Percentiles rank a stretch among this genome's conserved stretches.
phyloP scores from a whole-genome alignment of 768 basidiomycete genomes.

The Cystobasidiopsis lactophilus region DNA sequence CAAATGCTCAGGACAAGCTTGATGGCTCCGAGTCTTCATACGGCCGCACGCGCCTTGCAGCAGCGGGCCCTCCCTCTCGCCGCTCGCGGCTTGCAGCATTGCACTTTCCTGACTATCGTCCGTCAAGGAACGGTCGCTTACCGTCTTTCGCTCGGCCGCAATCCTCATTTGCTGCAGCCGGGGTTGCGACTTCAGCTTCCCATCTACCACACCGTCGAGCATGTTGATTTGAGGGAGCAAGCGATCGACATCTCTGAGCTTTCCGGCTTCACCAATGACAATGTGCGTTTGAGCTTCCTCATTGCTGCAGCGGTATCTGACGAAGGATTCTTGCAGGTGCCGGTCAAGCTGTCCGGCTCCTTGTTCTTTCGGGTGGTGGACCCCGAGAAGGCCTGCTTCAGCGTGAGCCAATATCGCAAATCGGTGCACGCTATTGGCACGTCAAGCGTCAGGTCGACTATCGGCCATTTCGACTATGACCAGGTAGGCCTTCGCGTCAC shows the following conservation, averaged over 20 bases:
- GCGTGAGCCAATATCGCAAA: background rate
- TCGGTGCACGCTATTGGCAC: background rate
- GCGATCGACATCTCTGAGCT: background rate
- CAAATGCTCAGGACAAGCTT: too few species aligned
- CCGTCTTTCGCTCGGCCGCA: background rate
- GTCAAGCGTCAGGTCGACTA: background rate
- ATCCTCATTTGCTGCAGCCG: background rate
- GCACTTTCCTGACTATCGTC: background rate
- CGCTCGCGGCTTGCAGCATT: too few species aligned
- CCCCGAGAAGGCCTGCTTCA: background rate
- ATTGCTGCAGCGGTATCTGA: background rate
- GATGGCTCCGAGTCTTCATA: too few species aligned
- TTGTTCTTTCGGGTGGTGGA: background rate
- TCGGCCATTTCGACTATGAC: background rate
- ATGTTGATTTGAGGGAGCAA: background rate
- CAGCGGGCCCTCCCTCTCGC: too few species aligned
- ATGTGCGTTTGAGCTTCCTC: background rate
- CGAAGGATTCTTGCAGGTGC: background rate
- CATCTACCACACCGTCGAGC: background rate
- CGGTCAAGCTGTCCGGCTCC: background rate
- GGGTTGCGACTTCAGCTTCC: background rate
- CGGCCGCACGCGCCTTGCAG: too few species aligned
- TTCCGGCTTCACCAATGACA: background rate
- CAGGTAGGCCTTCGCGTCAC: background rate
- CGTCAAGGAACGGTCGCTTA: background rate